phyloP scores from a whole-genome alignment of 2,329 filamentous ascomycete genomes.

The Stemphylium lycopersici region DNA sequence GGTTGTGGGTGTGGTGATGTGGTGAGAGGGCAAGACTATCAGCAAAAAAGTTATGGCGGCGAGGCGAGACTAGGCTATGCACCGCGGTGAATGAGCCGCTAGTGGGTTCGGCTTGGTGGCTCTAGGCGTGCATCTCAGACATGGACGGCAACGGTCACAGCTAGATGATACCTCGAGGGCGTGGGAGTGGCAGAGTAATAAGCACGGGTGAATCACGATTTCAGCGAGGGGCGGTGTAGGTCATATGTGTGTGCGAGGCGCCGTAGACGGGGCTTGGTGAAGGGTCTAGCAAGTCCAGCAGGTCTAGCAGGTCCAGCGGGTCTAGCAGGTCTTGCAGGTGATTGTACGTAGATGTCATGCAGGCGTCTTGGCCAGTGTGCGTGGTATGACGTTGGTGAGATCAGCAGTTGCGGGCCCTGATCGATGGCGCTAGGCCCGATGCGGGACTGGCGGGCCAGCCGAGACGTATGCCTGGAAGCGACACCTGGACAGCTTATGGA shows the following conservation, averaged over 20 bases:
- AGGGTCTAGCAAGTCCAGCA: constrained; percentile 6
- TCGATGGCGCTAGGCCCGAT: constrained; percentile 10
- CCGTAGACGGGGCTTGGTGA: constrained; percentile 2
- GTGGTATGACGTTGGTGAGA: constrained; percentile 20
- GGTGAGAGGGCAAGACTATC: constrained; percentile 13
- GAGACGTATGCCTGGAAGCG: constrained; percentile 1
- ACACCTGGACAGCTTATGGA: background rate
- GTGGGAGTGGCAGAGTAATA: background rate
- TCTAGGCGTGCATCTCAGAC: background rate
- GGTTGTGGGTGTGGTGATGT: constrained; percentile 10
- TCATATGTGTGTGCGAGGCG: constrained; percentile 17
- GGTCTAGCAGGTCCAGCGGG: no score
- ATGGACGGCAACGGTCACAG: background rate
- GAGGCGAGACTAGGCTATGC: constrained; percentile 4
- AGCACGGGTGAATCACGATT: constrained; percentile 1
- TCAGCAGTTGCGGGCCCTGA: constrained; percentile 8
- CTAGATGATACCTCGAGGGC: background rate
- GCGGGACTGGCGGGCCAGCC: constrained; percentile 6
- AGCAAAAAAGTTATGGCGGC: constrained; percentile 6
- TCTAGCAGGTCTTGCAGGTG: constrained; percentile 10
- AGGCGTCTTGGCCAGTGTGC: constrained; percentile 8
- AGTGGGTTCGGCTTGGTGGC: constrained; percentile 6
- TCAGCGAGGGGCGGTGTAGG: constrained; percentile 22
- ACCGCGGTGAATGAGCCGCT: constrained; percentile 7
- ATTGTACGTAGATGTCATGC: constrained; percentile 23